phyloP scores from a whole-genome alignment of 768 basidiomycete species.

The Trametes elegans region DNA sequence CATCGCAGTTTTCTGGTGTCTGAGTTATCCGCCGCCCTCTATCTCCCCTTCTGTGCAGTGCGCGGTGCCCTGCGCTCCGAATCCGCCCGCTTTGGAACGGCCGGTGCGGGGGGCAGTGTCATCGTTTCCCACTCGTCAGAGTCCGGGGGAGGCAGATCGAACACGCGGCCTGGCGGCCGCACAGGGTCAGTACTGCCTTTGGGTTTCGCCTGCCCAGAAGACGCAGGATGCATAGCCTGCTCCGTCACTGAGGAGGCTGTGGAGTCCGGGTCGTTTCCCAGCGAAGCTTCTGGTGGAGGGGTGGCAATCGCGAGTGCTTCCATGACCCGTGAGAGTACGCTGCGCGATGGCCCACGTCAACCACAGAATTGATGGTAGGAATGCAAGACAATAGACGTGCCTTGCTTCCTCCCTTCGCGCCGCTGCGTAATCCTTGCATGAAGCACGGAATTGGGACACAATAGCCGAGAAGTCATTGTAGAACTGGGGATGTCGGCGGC shows the following conservation, averaged over 20 bases:
- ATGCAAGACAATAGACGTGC: constrained; percentile 39
- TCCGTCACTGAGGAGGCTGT: no score
- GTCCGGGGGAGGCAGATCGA: constrained; percentile 37
- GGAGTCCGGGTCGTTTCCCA: no score
- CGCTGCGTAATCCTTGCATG: constrained; percentile 72
- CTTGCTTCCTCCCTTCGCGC: constrained; percentile 71
- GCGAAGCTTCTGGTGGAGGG: no score
- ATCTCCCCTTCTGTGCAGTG: neutral
- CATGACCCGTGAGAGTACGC: constrained; percentile 8
- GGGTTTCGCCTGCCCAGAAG: neutral
- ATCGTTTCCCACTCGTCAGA: constrained; percentile 36
- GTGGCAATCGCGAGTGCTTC: no score
- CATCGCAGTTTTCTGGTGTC: no score
- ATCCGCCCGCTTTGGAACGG: neutral
- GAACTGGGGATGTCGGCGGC: constrained; percentile 50
- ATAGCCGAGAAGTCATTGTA: constrained; percentile 84
- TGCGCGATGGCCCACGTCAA: neutral
- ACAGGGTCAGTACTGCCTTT: neutral
- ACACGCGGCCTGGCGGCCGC: neutral
- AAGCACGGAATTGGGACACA: constrained; percentile 69
- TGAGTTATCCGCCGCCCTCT: neutral
- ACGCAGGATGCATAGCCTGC: no score
- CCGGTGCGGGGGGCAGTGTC: constrained; percentile 27
- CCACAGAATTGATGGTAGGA: neutral
- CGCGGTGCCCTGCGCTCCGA: neutral